phyloP scores from a whole-genome alignment of 1,139 yeast species.

The Nakaseomyces sp. region DNA sequence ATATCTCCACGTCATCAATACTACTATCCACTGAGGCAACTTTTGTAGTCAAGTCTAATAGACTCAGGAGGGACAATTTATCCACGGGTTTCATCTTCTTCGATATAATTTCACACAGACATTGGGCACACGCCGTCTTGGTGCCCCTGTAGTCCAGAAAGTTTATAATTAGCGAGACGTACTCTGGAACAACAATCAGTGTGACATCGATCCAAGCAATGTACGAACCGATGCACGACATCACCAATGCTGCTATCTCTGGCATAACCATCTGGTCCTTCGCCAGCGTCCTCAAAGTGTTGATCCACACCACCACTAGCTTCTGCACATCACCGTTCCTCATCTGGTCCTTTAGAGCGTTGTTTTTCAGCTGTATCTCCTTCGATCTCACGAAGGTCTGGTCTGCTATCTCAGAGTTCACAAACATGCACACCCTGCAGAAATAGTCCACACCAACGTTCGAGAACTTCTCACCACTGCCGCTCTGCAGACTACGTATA shows the following conservation, averaged over 20 bases:
- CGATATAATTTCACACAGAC: slow-evolving; percentile 71
- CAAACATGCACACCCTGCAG: slow-evolving; percentile 58
- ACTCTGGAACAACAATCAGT: slow-evolving; percentile 60
- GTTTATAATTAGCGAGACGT: slow-evolving; percentile 53
- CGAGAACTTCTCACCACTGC: slow-evolving; percentile 14
- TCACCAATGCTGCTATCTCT: slow-evolving; percentile 23
- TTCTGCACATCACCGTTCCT: slow-evolving; percentile 64
- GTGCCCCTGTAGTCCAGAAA: slow-evolving; percentile 45
- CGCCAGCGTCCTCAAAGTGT: slow-evolving; percentile 37
- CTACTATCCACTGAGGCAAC: slow-evolving; percentile 29
- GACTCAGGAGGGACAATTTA: slow-evolving; percentile 65
- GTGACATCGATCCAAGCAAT: slow-evolving; percentile 93
- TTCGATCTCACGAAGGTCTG: slow-evolving; percentile 67
- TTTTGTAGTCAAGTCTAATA: slow-evolving; percentile 54
- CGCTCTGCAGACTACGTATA: slow-evolving; percentile 9
- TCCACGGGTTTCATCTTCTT: slow-evolving; percentile 90
- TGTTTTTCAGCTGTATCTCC: slow-evolving; percentile 55
- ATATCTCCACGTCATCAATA: slow-evolving; percentile 48
- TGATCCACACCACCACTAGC: slow-evolving; percentile 64
- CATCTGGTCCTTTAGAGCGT: slow-evolving; percentile 68
- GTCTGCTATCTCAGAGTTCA: slow-evolving; percentile 91
- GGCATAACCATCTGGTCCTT: slow-evolving; percentile 13
- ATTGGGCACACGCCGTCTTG: slow-evolving; percentile 57
- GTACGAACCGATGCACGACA: slow-evolving; percentile 61
- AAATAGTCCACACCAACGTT: slow-evolving; percentile 62